Percentiles rank a stretch among this genome's conserved stretches.
Evolutionary conservation across 1,284 basidiomycete species (phyloP).

Genomic region (Sporisorium scitamineum): DNA sequence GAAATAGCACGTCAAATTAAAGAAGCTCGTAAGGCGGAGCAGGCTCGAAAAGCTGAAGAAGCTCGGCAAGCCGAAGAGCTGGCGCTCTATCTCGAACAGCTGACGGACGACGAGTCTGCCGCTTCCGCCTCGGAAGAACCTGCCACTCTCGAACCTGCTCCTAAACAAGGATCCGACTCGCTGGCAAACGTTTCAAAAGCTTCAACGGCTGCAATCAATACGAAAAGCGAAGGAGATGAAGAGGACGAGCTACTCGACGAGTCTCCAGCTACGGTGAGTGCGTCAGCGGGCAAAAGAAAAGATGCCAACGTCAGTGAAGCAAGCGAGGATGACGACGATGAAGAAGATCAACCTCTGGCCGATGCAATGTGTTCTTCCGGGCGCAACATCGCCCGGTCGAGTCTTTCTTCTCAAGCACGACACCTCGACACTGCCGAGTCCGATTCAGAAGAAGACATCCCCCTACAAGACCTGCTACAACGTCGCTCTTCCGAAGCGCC

Average conservation of each 20-base stretch:
- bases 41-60: constrained; percentile 13
- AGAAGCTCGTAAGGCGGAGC: not conserved
- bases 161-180: not conserved
- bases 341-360: constrained; percentile 22
- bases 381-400: not conserved
- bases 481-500: constrained; percentile 11
- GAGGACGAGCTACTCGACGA: constrained; percentile 15
- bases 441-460: constrained; percentile 38
- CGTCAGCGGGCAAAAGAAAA: not conserved
- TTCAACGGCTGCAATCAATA: not conserved
- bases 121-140: not conserved
- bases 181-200: not conserved
- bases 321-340: constrained; percentile 13
- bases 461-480: constrained; percentile 34
- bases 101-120: constrained; percentile 8
- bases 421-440: constrained; percentile 19
- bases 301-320: not conserved
- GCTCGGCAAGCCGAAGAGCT: constrained; percentile 28
- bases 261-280: too few species aligned
- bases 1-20: not conserved
- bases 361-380: not conserved
- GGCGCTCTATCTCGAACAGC: constrained; percentile 12
- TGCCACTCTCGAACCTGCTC: not conserved
- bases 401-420: not conserved
- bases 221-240: not conserved